Evolutionary conservation across 2,329 filamentous ascomycete genomes (phyloP).

Genomic region (Albifimbria verrucaria): DNA sequence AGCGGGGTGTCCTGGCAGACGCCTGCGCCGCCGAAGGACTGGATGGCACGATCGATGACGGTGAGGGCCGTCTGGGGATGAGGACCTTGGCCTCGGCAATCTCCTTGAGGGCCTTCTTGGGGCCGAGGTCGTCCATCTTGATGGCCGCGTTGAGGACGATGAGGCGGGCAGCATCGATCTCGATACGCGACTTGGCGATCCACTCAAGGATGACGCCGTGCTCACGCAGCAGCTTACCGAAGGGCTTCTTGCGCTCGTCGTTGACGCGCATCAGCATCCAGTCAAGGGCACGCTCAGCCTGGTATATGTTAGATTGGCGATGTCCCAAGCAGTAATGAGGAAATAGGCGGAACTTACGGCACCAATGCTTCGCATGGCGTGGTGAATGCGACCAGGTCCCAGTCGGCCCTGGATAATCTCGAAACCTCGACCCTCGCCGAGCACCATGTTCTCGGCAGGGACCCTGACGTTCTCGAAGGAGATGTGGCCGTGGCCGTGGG

Average conservation of each 20-base stretch:
- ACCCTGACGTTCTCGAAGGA: slow-evolving; percentile 87
- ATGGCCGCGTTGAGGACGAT: slow-evolving; percentile 92
- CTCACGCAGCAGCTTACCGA: slow-evolving; percentile 80
- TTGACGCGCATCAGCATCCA: slow-evolving; percentile 95
- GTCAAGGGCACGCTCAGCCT: slow-evolving; percentile 85
- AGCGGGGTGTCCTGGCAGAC: slow-evolving; percentile 93
- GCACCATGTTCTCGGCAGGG: slow-evolving; percentile 76
- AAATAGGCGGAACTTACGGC: slow-evolving; percentile 48
- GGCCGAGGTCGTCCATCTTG: slow-evolving; percentile 85
- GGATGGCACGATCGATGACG: slow-evolving; percentile 91
- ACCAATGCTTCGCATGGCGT: slow-evolving; percentile 94
- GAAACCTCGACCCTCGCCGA: slow-evolving; percentile 91
- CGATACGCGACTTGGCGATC: slow-evolving; percentile 86
- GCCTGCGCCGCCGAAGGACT: slow-evolving; percentile 87
- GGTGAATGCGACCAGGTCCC: slow-evolving; percentile 93
- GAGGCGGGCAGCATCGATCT: slow-evolving; percentile 89
- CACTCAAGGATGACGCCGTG: slow-evolving; percentile 96
- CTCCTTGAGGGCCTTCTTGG: slow-evolving; percentile 86
- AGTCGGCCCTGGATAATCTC: slow-evolving; percentile 98
- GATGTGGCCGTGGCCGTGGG: slow-evolving; percentile 94
- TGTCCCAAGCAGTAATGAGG: no score
- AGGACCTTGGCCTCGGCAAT: slow-evolving; percentile 96
- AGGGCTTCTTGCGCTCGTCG: slow-evolving; percentile 85
- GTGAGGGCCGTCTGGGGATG: slow-evolving; percentile 78
- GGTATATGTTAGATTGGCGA: neutral